A percentile compares a stretch with the other conserved stretches of the same genome.
Conservation (phyloP, 2,329 filamentous ascomycete species). For the Fusarium musae region DNA sequence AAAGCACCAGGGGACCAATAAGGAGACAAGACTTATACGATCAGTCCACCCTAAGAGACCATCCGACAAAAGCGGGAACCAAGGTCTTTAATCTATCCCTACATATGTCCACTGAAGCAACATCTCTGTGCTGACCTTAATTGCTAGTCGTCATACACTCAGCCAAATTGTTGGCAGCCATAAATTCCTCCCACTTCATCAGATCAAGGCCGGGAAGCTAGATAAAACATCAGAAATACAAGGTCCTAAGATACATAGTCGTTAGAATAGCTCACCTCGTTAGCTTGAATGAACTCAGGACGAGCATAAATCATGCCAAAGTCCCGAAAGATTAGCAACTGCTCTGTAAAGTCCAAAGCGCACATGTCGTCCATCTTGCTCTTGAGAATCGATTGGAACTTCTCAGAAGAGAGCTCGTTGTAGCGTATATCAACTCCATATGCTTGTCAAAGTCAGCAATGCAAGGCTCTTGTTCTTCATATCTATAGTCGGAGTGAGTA, state of each 20-base stretch:
- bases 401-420: neutral
- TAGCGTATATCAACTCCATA: neutral
- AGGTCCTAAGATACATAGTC: accelerated
- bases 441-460: no score
- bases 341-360: constrained; percentile 6
- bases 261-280: neutral
- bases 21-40: no score
- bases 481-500: no score
- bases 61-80: no score
- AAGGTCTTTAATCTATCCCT: neutral
- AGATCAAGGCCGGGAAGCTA: neutral
- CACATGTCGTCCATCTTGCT: neutral
- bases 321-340: neutral
- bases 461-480: no score
- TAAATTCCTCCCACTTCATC: constrained; percentile 1
- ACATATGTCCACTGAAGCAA: neutral
- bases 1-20: no score
- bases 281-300: neutral
- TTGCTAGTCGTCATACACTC: neutral
- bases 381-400: neutral
- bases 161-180: neutral
- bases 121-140: no score
- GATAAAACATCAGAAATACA: neutral
- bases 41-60: no score
- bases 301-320: constrained; percentile 4